These are phyloP conservation scores for Vitis cinerea DNA, from an alignment of 164 flowering plant genomes.

Conservation along the genomic window DNA sequence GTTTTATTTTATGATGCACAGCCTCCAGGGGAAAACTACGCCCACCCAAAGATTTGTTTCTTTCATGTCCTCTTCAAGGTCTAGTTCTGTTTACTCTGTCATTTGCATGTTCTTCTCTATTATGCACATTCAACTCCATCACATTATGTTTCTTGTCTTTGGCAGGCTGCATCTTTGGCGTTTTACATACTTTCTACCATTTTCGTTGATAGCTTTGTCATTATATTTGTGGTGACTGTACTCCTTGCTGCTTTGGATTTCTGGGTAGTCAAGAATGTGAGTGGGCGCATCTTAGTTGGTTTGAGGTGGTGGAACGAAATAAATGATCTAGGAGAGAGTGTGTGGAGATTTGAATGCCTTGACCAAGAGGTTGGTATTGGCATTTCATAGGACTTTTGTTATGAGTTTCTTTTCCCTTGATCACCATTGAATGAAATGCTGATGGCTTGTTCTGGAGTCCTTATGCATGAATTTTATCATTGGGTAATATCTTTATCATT, in stretches of 20 bases:
- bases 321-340: conserved; percentile 87
- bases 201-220: conserved; percentile 77
- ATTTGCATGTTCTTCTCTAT: neutral
- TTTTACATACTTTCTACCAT: conserved; percentile 92
- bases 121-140: neutral
- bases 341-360: conserved; percentile 93
- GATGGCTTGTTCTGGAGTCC: neutral
- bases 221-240: conserved; percentile 91
- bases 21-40: conserved; percentile 77
- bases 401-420: neutral
- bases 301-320: conserved; percentile 99
- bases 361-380: conserved; percentile 76
- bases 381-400: neutral
- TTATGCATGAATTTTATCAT: neutral
- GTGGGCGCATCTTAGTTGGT: conserved; percentile 93
- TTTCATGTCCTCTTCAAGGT: conserved; percentile 98
- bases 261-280: conserved; percentile 98
- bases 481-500: conserved; percentile 10
- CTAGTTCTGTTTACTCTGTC: neutral
- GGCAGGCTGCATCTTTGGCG: conserved; percentile 83
- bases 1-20: conserved; percentile 23
- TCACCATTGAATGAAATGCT: neutral
- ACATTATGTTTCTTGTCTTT: conserved; percentile 14
- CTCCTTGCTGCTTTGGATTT: conserved; percentile 92
- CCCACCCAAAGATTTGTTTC: conserved; percentile 87